Percentiles rank a stretch among this genome's conserved stretches.
These are phyloP conservation scores for Puya raimondii DNA, from an alignment of 176 grass and related monocot genomes.

Conservation along the genomic window DNA sequence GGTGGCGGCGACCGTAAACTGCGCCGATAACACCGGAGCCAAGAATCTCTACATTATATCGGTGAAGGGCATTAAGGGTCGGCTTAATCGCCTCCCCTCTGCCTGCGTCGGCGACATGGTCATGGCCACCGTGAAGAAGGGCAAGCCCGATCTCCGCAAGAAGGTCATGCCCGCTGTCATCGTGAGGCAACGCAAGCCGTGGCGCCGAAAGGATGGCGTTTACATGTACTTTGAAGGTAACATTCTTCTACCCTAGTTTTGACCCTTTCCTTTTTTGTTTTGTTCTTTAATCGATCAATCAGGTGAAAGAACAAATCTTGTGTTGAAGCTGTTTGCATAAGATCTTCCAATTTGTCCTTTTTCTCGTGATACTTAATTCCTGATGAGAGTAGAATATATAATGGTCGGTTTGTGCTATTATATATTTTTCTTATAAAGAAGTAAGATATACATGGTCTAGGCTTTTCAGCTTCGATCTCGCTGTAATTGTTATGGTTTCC, in stretches of 20 bases:
- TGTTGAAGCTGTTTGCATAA: too few relatives aligned
- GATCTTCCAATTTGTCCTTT: too few relatives aligned
- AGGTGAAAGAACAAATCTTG: background rate
- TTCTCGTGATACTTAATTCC: too few relatives aligned
- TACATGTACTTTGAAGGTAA: conserved; percentile 72
- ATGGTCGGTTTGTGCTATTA: too few relatives aligned
- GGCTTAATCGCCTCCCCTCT: conserved; percentile 53
- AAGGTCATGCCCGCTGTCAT: conserved; percentile 63
- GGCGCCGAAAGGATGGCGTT: conserved; percentile 58
- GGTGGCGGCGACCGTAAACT: conserved; percentile 53
- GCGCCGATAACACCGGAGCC: conserved; percentile 45
- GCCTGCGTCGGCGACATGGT: conserved; percentile 70
- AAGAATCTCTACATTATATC: conserved; percentile 66
- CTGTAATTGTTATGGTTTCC: too few relatives aligned
- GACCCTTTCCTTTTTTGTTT: background rate
- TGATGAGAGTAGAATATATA: too few relatives aligned
- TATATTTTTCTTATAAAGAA: too few relatives aligned
- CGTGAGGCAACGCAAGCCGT: conserved; percentile 38
- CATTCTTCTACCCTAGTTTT: background rate
- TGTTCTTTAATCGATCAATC: background rate
- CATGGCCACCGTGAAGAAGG: conserved; percentile 73
- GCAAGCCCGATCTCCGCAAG: conserved; percentile 53
- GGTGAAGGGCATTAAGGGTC: conserved; percentile 60
- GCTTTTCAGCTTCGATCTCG: too few relatives aligned
- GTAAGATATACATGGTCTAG: too few relatives aligned